Evolutionary conservation across 306 rosid species (phyloP).

Genomic region (Leucaena leucocephala): DNA sequence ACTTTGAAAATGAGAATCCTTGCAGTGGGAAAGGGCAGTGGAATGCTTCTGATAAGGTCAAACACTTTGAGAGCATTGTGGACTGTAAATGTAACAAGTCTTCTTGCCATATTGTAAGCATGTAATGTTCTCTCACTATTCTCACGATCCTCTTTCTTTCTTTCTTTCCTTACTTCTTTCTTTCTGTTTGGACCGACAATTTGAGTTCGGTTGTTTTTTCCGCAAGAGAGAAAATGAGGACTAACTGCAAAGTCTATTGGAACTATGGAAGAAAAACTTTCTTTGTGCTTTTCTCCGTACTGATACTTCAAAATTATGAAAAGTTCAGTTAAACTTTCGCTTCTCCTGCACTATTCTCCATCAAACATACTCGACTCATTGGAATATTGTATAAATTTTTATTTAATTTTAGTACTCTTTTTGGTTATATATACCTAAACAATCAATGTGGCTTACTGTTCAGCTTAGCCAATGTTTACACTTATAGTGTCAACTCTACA

Average conservation of each 20-base stretch:
- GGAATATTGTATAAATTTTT: not conserved
- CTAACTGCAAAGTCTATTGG: not conserved
- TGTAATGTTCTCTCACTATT: constrained; percentile 46
- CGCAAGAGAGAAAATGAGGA: not conserved
- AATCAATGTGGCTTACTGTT: not conserved
- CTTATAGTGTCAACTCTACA: not conserved
- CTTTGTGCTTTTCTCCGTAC: not conserved
- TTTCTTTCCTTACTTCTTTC: not conserved
- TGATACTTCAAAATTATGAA: not conserved
- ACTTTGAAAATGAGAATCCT: constrained; percentile 45
- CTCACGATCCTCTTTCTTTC: not conserved
- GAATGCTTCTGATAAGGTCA: constrained; percentile 43
- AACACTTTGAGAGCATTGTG: constrained; percentile 60
- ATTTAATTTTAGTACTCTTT: constrained; percentile 3
- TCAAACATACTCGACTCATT: not conserved
- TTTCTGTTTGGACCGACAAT: not conserved
- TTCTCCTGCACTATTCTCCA: not conserved
- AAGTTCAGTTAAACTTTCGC: not conserved
- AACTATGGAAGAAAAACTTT: not conserved
- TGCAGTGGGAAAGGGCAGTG: constrained; percentile 55
- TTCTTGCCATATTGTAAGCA: constrained; percentile 80
- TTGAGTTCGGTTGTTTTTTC: not conserved
- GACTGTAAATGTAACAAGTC: constrained; percentile 51
- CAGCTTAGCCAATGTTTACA: not conserved
- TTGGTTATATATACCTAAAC: not conserved